Percentiles rank a stretch among this genome's conserved stretches.
Conservation (phyloP, 164 flowering plant genomes). For the Vitis amurensis region DNA sequence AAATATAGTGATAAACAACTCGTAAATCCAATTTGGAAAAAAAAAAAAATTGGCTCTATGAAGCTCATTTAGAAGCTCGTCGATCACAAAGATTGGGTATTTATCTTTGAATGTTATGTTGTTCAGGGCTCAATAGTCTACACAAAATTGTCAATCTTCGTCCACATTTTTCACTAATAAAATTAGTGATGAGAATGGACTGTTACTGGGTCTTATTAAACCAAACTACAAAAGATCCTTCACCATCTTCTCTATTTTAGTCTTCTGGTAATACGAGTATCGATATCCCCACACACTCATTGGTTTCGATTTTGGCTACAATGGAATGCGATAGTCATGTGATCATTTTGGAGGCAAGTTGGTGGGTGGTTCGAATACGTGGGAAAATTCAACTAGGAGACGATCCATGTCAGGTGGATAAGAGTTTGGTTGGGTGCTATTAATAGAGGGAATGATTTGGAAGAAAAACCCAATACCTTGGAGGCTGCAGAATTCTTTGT, state of each 20-base stretch:
- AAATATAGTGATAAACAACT: background rate
- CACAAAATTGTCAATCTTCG: background rate
- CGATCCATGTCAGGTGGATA: background rate
- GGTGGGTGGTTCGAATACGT: background rate
- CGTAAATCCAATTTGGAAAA: conserved; percentile 2
- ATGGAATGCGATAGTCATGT: background rate
- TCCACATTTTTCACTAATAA: conserved; percentile 1
- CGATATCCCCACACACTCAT: background rate
- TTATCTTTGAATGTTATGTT: background rate
- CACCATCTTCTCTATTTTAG: no score
- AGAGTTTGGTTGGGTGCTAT: background rate
- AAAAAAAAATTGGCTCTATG: background rate
- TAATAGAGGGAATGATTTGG: conserved; percentile 1
- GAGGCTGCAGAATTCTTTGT: conserved; percentile 1
- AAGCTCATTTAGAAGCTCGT: background rate
- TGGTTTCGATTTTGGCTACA: background rate
- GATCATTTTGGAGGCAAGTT: background rate
- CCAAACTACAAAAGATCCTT: background rate
- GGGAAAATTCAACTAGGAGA: conserved; percentile 7
- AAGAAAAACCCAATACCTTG: conserved; percentile 5
- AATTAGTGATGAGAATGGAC: background rate
- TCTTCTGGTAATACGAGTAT: background rate
- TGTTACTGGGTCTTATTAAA: background rate
- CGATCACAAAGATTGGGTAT: background rate
- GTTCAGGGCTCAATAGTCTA: background rate